Evolutionary conservation across 768 basidiomycete species (phyloP).

Genomic region (Kondoa malvinella): DNA sequence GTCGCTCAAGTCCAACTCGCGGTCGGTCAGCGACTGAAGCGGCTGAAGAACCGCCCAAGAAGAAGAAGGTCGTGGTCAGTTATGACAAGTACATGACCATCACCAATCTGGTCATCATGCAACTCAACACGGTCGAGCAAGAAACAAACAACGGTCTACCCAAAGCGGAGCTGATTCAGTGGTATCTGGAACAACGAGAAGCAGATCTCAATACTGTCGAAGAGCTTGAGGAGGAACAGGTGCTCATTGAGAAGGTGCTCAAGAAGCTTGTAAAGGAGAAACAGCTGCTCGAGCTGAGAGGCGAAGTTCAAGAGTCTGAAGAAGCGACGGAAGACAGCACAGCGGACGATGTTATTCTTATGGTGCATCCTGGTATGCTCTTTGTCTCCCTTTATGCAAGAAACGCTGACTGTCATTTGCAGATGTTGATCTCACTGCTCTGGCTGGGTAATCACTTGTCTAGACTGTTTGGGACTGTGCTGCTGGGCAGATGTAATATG

Average conservation of each 20-base stretch:
- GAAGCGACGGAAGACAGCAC: conserved; percentile 14
- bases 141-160: conserved; percentile 61
- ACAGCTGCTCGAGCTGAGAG: conserved; percentile 26
- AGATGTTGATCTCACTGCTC: neutral
- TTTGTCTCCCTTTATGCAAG: neutral
- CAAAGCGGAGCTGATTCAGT: conserved; percentile 80
- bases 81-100: conserved; percentile 87
- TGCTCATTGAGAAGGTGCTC: conserved; percentile 74
- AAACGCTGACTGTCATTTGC: neutral
- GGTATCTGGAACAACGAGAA: conserved; percentile 88
- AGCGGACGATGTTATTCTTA: conserved; percentile 20
- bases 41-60: conserved; percentile 11
- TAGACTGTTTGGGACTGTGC: neutral
- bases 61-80: conserved; percentile 67
- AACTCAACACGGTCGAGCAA: conserved; percentile 59
- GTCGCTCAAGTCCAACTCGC: conserved; percentile 33
- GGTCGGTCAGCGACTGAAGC: neutral
- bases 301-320: conserved; percentile 9
- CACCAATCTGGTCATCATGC: conserved; percentile 71
- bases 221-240: conserved; percentile 75
- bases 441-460: neutral
- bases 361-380: conserved; percentile 22
- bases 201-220: conserved; percentile 63
- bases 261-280: conserved; percentile 59
- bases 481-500: neutral